Evolutionary conservation across 306 rosid species (phyloP), one percentile per base, ranked within the genome.

Genomic region (Astragalus glycyphyllos): DNA sequence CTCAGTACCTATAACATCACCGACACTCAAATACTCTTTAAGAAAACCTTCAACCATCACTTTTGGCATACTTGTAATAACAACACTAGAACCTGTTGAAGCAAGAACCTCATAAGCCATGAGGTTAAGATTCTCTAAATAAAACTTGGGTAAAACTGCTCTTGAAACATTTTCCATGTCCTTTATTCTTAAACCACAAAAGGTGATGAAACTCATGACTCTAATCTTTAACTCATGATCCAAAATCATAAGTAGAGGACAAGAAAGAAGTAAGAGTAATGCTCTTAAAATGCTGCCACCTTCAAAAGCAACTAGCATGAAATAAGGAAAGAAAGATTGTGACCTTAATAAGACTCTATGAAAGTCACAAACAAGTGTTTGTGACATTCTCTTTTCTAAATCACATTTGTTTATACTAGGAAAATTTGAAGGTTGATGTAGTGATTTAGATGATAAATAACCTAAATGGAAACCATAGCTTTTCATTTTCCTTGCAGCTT

Each of bases 251-350:
- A 92, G 50, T 2, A 90, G 3, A 11, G 97, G 87, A 78, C 87
- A 85, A 4, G 98, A 88, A 0, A 90, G 10, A 10, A 92, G 92
- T 78, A 92, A 69, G 20, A 86, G 57, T 4, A 92, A 26, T 4
- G 98, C 93, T 48, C 97, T 81, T 1, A 90, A 16, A 65, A 90
- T 81, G 83, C 93, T 80, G 26, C 98, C 96, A 58, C 89, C 93
- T 86, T 90, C 98, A 73, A 92, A 92, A 71, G 97, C 85, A 76
- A 90, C 86, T 5, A 92, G 83, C 98, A 92, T 92, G 93, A 90
- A 92, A 48, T 75, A 92, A 23, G 98, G 96, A 64, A 92, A 92
- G 70, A 86, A 82, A 4, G 98, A 86, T 10, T 74, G 62, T 1
- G 92, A 71, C 58, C 80, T 86, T 11, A 92, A 65, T 5, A 92